These are phyloP conservation scores for Corynespora cassiicola DNA, from an alignment of 2,329 filamentous ascomycete species.

Conservation along the genomic window DNA sequence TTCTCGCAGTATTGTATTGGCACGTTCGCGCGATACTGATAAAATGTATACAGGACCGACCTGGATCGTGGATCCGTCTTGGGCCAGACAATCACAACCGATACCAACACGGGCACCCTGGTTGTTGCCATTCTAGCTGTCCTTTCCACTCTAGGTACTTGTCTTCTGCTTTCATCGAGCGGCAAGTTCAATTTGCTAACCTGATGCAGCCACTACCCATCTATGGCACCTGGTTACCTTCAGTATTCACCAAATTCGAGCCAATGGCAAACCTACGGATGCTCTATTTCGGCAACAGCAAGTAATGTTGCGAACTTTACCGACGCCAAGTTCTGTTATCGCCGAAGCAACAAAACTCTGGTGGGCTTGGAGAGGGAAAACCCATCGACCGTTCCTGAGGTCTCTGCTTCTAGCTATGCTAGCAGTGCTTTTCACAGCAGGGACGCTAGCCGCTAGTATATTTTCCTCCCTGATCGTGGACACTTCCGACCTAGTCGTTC, in stretches of 20 bases:
- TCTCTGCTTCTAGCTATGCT: conserved; percentile 12
- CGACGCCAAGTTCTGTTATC: conserved; percentile 13
- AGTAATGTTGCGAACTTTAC: conserved; percentile 14
- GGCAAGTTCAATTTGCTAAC: neutral
- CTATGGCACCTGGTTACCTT: conserved; percentile 17
- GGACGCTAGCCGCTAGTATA: conserved; percentile 15
- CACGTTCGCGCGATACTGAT: no score
- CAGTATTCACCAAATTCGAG: conserved; percentile 10
- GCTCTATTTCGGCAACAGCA: conserved; percentile 20
- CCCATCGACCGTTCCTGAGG: conserved; percentile 9
- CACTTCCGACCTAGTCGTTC: conserved; percentile 12
- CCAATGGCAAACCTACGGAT: conserved; percentile 11
- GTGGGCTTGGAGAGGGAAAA: conserved; percentile 13
- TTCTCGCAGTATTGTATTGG: no score
- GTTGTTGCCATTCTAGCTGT: conserved; percentile 14
- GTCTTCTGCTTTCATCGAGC: neutral
- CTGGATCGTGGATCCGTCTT: conserved; percentile 8
- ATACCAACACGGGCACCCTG: conserved; percentile 9
- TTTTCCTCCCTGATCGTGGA: conserved; percentile 26
- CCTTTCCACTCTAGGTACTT: conserved; percentile 6
- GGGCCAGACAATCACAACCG: conserved; percentile 17
- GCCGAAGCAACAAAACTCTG: conserved; percentile 16
- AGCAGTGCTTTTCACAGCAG: conserved; percentile 12
- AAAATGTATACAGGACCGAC: no score
- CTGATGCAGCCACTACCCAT: conserved; percentile 7